A percentile compares a stretch with the other conserved stretches of the same genome.
Evolutionary conservation across 176 grass and related monocot species (phyloP).

Genomic region (Thalia dealbata): DNA sequence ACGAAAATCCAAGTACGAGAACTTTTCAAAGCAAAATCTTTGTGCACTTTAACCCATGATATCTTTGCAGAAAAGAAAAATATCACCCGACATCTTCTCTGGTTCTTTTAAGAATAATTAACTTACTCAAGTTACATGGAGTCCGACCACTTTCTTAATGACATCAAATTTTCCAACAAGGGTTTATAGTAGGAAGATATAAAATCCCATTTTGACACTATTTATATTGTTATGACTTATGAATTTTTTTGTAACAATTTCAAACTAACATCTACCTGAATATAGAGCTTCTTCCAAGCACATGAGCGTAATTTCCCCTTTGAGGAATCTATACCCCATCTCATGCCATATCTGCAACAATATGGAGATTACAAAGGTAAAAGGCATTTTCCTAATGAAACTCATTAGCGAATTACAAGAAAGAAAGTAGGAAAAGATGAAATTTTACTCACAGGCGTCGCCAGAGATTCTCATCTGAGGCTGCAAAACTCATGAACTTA

Average conservation of each 20-base stretch:
- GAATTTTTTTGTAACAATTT: too few species aligned
- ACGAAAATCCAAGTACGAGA: not conserved
- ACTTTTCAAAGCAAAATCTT: not conserved
- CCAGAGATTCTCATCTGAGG: slow-evolving; percentile 92
- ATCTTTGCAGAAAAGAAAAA: not conserved
- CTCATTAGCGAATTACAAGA: not conserved
- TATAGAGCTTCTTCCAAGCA: slow-evolving; percentile 95
- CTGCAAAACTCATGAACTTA: slow-evolving; percentile 62
- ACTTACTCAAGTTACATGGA: not conserved
- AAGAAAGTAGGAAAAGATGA: not conserved
- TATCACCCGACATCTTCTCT: not conserved
- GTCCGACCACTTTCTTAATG: too few species aligned
- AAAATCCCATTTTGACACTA: too few species aligned
- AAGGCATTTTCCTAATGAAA: not conserved
- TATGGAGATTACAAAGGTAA: not conserved
- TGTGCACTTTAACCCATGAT: too few species aligned
- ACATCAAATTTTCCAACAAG: too few species aligned
- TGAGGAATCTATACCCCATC: slow-evolving; percentile 52
- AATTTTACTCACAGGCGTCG: slow-evolving; percentile 57
- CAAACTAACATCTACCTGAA: slow-evolving; percentile 37
- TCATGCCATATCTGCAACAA: slow-evolving; percentile 66
- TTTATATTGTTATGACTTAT: too few species aligned
- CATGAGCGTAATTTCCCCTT: slow-evolving; percentile 55
- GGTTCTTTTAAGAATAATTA: not conserved
- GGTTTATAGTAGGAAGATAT: too few species aligned